Conservation (phyloP, 192 early-diverging fungal species). For the Coemansia sp. region DNA sequence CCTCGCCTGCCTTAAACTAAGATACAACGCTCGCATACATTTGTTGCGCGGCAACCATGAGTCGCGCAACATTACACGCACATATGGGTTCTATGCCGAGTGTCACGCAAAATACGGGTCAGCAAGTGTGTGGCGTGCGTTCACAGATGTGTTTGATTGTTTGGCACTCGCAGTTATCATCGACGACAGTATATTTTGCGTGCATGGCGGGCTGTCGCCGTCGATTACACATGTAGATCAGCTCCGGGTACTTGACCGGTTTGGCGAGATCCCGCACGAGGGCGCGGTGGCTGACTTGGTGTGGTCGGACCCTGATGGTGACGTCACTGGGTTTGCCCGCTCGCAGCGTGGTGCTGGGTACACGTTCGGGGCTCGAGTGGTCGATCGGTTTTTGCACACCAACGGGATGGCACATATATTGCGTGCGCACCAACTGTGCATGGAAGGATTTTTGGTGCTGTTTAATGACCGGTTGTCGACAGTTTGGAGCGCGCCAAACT, state of each 20-base stretch:
- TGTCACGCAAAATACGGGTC: conserved; percentile 97
- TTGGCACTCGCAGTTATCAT: conserved; percentile 94
- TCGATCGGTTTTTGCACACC: conserved; percentile 88
- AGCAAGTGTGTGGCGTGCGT: conserved; percentile 97
- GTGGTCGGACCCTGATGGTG: conserved; percentile 90
- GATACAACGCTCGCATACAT: conserved; percentile 88
- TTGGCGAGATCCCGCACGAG: conserved; percentile 88
- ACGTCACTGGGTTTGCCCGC: conserved; percentile 84
- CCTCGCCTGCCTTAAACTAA: conserved; percentile 92
- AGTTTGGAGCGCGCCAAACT: conserved; percentile 56
- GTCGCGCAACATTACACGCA: conserved; percentile 97
- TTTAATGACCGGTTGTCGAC: conserved; percentile 90
- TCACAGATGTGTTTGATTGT: conserved; percentile 98
- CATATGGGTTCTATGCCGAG: conserved; percentile 99
- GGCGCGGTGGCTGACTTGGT: conserved; percentile 86
- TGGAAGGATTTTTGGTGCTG: conserved; percentile 81
- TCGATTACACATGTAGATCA: conserved; percentile 96
- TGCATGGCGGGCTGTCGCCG: conserved; percentile 96
- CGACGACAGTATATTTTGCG: conserved; percentile 96
- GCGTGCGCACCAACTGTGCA: conserved; percentile 88
- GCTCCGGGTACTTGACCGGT: conserved; percentile 90
- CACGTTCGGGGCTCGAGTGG: conserved; percentile 86
- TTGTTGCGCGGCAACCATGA: conserved; percentile 99
- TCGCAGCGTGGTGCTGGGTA: conserved; percentile 86
- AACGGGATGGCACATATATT: conserved; percentile 95